Conservation (phyloP, 495 filamentous ascomycete species). For the Letharia lupina region DNA sequence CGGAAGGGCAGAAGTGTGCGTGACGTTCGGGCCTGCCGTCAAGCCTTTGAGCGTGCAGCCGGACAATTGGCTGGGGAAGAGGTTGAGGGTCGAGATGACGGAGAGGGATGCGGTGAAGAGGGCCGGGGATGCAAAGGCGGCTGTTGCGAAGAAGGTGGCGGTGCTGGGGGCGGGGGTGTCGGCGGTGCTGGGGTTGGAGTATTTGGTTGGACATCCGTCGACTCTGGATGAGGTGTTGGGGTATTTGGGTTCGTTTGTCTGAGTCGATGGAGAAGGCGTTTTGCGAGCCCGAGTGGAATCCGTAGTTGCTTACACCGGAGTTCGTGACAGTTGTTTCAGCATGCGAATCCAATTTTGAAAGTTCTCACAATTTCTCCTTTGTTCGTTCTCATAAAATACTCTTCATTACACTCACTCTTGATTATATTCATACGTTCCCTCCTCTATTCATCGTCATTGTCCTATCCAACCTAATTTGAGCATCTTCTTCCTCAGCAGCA, state of each 20-base stretch:
- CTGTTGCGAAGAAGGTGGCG: neutral
- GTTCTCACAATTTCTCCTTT: neutral
- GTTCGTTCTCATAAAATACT: neutral
- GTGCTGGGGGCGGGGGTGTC: neutral
- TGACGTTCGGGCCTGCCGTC: neutral
- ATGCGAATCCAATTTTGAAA: neutral
- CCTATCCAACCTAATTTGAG: conserved; percentile 37
- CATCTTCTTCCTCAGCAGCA: conserved; percentile 53
- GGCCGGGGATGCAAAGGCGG: neutral
- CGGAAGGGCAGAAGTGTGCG: conserved; percentile 1
- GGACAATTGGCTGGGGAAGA: neutral
- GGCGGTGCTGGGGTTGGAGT: neutral
- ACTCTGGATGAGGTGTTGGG: neutral
- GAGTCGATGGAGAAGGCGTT: neutral
- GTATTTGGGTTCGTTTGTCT: neutral
- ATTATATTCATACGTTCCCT: too few species aligned
- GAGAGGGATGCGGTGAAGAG: neutral
- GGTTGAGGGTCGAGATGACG: conserved; percentile 4
- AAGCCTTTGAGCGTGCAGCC: neutral
- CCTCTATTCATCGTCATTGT: conserved; percentile 22
- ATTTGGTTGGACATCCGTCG: neutral
- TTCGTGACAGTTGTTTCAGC: neutral
- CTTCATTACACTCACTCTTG: too few species aligned
- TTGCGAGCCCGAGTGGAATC: neutral
- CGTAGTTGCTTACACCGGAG: neutral